These are phyloP conservation scores for Stachybotrys chartarum DNA, from an alignment of 2,329 filamentous ascomycete genomes.

Conservation along the genomic window DNA sequence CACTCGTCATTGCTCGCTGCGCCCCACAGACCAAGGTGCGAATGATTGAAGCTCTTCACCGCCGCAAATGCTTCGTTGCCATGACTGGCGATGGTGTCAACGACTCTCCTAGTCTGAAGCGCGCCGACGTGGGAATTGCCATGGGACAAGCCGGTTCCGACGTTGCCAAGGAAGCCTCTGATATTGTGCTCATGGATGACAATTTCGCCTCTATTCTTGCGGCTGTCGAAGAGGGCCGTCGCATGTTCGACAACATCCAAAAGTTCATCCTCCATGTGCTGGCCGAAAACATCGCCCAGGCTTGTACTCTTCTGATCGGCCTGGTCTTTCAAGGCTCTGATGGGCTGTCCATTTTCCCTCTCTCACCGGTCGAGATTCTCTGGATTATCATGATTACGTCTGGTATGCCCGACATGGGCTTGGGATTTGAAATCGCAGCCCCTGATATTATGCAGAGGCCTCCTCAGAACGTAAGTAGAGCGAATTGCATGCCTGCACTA, in stretches of 20 bases:
- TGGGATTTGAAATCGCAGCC: slow-evolving; percentile 63
- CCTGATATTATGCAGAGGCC: slow-evolving; percentile 63
- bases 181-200: slow-evolving; percentile 64
- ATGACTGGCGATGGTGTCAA: slow-evolving; percentile 71
- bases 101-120: slow-evolving; percentile 60
- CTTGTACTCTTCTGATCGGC: slow-evolving; percentile 60
- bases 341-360: slow-evolving; percentile 60
- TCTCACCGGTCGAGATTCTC: slow-evolving; percentile 66
- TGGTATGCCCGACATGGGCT: slow-evolving; percentile 66
- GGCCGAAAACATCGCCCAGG: slow-evolving; percentile 63
- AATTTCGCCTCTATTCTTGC: slow-evolving; percentile 67
- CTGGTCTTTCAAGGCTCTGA: slow-evolving; percentile 60
- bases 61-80: slow-evolving; percentile 56
- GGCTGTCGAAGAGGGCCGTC: slow-evolving; percentile 62
- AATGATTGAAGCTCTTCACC: slow-evolving; percentile 67
- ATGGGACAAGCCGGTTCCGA: slow-evolving; percentile 64
- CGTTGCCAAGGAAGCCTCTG: slow-evolving; percentile 61
- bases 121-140: slow-evolving; percentile 63
- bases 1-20: slow-evolving; percentile 62
- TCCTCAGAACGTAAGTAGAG: slow-evolving; percentile 49
- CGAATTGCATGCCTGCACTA: background rate
- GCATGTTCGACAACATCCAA: slow-evolving; percentile 69
- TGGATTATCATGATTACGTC: slow-evolving; percentile 79
- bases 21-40: slow-evolving; percentile 65
- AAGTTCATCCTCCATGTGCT: slow-evolving; percentile 64